A percentile compares a stretch with the other conserved stretches of the same genome.
Conservation (phyloP, 2,329 filamentous ascomycete genomes). For the Teratosphaeria destructans region DNA sequence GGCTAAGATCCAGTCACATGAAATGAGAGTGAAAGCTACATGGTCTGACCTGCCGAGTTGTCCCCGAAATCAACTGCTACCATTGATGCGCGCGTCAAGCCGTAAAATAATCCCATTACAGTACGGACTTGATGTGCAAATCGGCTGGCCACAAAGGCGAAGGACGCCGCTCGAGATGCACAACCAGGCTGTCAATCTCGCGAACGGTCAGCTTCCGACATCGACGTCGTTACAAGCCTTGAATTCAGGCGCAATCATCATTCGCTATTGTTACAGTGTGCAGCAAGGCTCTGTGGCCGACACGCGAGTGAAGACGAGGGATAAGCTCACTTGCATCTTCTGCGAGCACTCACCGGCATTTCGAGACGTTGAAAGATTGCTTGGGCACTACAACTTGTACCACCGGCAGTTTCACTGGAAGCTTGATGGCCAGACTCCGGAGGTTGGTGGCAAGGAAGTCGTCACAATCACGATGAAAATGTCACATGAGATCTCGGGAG, state of each 20-base stretch:
- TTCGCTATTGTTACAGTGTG: constrained; percentile 17
- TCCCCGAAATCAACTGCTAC: constrained; percentile 11
- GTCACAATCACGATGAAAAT: not conserved
- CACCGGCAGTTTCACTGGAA: constrained; percentile 29
- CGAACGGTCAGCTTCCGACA: not conserved
- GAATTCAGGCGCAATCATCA: not conserved
- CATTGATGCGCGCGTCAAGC: constrained; percentile 12
- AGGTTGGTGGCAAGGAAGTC: constrained; percentile 6
- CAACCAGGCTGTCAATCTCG: constrained; percentile 8
- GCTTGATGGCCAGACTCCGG: constrained; percentile 19
- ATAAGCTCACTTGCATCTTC: constrained; percentile 16
- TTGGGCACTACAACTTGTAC: constrained; percentile 24
- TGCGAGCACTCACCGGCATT: constrained; percentile 12
- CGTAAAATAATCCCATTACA: constrained; percentile 9
- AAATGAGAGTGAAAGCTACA: constrained; percentile 15
- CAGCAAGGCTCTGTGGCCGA: constrained; percentile 1
- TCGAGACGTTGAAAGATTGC: constrained; percentile 20
- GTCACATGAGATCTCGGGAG: not conserved
- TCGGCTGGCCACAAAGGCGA: constrained; percentile 18
- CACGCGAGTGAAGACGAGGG: constrained; percentile 1
- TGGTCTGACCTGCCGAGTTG: constrained; percentile 24
- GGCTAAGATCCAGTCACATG: constrained; percentile 4
- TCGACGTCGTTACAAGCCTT: not conserved
- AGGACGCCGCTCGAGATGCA: constrained; percentile 14
- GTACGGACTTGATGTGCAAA: constrained; percentile 16